A percentile compares a stretch with the other conserved stretches of the same genome.
Evolutionary conservation across 2,329 filamentous ascomycete genomes (phyloP).

Genomic region (Penicillium sp.): DNA sequence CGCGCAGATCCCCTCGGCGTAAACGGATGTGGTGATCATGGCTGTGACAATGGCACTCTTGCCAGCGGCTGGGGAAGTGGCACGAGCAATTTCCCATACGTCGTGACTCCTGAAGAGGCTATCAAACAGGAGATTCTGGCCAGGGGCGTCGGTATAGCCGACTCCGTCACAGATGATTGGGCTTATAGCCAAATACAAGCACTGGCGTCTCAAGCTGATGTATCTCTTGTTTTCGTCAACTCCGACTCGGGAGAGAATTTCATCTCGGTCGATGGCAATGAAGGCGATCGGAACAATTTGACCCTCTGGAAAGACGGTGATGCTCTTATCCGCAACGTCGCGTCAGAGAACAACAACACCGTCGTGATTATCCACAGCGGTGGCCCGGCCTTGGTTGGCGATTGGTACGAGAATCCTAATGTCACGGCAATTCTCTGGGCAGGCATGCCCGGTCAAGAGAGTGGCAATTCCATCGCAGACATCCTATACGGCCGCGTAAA

Average conservation of each 20-base stretch:
- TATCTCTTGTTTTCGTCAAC: constrained; percentile 80
- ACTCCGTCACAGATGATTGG: constrained; percentile 55
- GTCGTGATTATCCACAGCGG: constrained; percentile 86
- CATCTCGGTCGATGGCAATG: constrained; percentile 75
- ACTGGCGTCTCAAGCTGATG: constrained; percentile 47
- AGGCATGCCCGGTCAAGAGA: constrained; percentile 70
- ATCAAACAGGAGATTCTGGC: constrained; percentile 65
- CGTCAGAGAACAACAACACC: constrained; percentile 75
- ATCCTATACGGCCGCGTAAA: constrained; percentile 66
- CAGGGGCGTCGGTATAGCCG: constrained; percentile 62
- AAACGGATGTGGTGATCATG: constrained; percentile 72
- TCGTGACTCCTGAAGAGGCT: constrained; percentile 60
- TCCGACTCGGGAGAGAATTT: constrained; percentile 82
- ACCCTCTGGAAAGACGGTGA: constrained; percentile 86
- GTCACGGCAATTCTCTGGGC: constrained; percentile 74
- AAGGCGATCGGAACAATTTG: constrained; percentile 86
- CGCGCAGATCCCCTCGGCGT: constrained; percentile 69
- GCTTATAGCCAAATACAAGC: constrained; percentile 49
- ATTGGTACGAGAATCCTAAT: constrained; percentile 58
- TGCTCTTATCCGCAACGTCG: constrained; percentile 73
- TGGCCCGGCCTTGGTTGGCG: constrained; percentile 71
- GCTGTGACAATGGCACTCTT: constrained; percentile 56
- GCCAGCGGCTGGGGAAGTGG: constrained; percentile 64
- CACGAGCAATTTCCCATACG: constrained; percentile 58
- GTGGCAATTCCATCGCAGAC: constrained; percentile 69